Conservation (phyloP, 2,329 filamentous ascomycete species). For the Zarea fungicola region DNA sequence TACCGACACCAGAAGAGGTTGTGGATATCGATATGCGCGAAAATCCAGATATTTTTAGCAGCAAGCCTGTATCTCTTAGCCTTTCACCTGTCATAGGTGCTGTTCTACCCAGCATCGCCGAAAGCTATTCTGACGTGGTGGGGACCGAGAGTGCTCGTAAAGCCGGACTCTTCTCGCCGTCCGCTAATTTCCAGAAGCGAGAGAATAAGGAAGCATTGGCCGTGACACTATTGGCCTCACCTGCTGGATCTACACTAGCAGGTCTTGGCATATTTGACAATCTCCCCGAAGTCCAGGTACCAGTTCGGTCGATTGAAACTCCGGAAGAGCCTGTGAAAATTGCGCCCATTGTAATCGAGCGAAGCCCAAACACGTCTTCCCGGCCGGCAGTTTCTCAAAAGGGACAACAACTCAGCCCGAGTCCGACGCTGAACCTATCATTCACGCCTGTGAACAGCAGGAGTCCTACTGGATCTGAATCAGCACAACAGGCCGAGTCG, state of each 20-base stretch:
- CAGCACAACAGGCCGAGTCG: not conserved
- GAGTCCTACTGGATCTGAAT: not conserved
- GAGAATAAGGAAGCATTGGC: not conserved
- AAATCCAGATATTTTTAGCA: slow-evolving; percentile 31
- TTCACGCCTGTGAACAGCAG: slow-evolving; percentile 24
- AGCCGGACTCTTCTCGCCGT: not conserved
- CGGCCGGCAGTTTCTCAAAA: not conserved
- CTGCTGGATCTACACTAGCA: not conserved
- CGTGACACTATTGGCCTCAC: not conserved
- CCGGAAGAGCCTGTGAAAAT: not conserved
- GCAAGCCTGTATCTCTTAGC: slow-evolving; percentile 13
- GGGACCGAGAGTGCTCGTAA: not conserved
- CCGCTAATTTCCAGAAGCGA: not conserved
- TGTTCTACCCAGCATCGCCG: slow-evolving; percentile 5
- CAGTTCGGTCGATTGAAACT: slow-evolving; percentile 1
- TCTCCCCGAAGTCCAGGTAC: not conserved
- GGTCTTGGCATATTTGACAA: not conserved
- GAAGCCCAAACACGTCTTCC: slow-evolving; percentile 2
- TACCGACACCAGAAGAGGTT: slow-evolving; percentile 17
- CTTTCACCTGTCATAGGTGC: not conserved
- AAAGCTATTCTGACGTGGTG: slow-evolving; percentile 1
- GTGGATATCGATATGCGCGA: slow-evolving; percentile 31
- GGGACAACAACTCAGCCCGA: slow-evolving; percentile 1
- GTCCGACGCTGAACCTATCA: slow-evolving; percentile 16
- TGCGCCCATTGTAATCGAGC: not conserved